Percentiles rank a stretch among this genome's conserved stretches.
Evolutionary conservation across 495 filamentous ascomycete genomes (phyloP).

Genomic region (Penicillium soppii): DNA sequence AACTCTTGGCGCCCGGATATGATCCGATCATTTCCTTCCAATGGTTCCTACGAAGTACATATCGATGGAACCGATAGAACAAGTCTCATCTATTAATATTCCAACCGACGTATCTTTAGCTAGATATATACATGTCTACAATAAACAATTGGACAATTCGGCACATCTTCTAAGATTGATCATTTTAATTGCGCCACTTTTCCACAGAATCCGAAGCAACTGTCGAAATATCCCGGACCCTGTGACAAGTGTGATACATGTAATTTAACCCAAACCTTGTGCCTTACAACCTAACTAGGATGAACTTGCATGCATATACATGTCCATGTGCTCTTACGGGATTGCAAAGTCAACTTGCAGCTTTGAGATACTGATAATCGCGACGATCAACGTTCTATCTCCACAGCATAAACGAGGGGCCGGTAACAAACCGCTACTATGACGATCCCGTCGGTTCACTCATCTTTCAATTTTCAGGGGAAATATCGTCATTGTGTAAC

Average conservation of each 20-base stretch:
- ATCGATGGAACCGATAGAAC: too few species aligned
- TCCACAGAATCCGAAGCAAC: not conserved
- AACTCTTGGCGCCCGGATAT: too few species aligned
- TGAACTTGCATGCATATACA: not conserved
- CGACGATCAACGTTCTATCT: not conserved
- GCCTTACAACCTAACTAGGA: not conserved
- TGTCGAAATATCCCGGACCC: not conserved
- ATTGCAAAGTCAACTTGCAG: not conserved
- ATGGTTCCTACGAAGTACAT: too few species aligned
- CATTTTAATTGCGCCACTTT: not conserved
- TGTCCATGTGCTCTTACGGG: not conserved
- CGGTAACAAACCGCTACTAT: too few species aligned
- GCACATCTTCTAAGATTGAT: not conserved
- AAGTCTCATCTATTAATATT: too few species aligned
- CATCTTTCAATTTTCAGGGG: not conserved
- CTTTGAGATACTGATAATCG: not conserved
- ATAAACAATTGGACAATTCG: not conserved
- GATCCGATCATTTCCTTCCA: too few species aligned
- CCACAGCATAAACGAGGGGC: too few species aligned
- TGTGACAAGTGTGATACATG: not conserved
- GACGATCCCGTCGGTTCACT: not conserved
- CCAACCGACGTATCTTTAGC: too few species aligned
- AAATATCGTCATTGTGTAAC: too few species aligned
- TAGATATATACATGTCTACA: too few species aligned
- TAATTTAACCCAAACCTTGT: not conserved